Evolutionary conservation across 306 rosid species (phyloP).

Genomic region (Sphenostylis stenocarpa): DNA sequence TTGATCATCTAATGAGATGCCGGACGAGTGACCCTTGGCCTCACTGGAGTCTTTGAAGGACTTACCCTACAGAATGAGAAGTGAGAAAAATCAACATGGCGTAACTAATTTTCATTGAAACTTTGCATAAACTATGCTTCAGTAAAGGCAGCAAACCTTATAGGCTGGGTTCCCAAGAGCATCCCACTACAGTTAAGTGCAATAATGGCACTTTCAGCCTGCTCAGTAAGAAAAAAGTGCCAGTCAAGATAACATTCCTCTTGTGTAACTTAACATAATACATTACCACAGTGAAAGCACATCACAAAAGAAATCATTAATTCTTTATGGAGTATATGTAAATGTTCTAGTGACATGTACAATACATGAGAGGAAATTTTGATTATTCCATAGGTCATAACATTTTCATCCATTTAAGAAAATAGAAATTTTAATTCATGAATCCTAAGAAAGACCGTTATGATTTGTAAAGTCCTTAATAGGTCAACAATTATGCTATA

Average conservation of each 20-base stretch:
- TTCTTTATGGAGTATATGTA: neutral
- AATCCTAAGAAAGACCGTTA: neutral
- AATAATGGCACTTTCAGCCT: constrained; percentile 93
- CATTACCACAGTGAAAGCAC: neutral
- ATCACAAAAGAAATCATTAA: neutral
- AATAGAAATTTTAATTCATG: neutral
- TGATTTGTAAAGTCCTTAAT: neutral
- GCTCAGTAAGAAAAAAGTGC: constrained; percentile 37
- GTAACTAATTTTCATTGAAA: neutral
- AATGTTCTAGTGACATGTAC: neutral
- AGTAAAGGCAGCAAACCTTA: constrained; percentile 55
- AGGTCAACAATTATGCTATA: neutral
- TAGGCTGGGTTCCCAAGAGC: constrained; percentile 85
- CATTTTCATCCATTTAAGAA: neutral
- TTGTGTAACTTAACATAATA: constrained; percentile 6
- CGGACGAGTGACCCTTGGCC: constrained; percentile 82
- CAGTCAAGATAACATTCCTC: constrained; percentile 2
- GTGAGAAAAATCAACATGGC: constrained; percentile 14
- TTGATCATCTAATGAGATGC: constrained; percentile 35
- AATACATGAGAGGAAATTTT: neutral
- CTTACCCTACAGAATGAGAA: constrained; percentile 71
- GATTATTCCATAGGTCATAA: constrained; percentile 2
- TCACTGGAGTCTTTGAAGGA: constrained; percentile 98
- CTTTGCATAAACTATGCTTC: constrained; percentile 2
- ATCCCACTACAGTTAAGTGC: constrained; percentile 94